phyloP scores from a whole-genome alignment of 805 yeast species.

The Cyberlindnera bimundalis region DNA sequence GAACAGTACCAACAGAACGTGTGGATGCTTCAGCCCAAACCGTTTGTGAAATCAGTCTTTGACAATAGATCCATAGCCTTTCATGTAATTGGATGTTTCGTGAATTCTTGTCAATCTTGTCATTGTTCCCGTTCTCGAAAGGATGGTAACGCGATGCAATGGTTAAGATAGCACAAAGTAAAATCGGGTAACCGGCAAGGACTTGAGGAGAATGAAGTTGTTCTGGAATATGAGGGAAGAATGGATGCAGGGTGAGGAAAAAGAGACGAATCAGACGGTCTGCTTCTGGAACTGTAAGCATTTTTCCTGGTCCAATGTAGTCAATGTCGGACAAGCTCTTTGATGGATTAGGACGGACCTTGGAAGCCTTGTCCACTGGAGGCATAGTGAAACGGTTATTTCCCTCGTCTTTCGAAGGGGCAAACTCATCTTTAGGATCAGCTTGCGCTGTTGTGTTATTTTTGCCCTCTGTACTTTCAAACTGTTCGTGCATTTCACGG shows the following conservation, averaged over 20 bases:
- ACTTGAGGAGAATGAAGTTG: constrained; percentile 64
- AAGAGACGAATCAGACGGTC: constrained; percentile 54
- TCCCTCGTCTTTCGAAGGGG: constrained; percentile 26
- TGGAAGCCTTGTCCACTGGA: constrained; percentile 31
- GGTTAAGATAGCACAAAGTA: constrained; percentile 77
- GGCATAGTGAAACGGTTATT: constrained; percentile 29
- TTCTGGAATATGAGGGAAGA: constrained; percentile 80
- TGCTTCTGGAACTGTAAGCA: constrained; percentile 64
- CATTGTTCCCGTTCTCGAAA: constrained; percentile 38
- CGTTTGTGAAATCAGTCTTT: constrained; percentile 73
- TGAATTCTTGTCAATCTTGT: constrained; percentile 30
- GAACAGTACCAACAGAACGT: constrained; percentile 79
- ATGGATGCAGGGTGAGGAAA: constrained; percentile 81
- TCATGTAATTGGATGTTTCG: constrained; percentile 68
- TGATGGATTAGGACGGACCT: constrained; percentile 32
- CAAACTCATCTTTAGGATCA: constrained; percentile 15
- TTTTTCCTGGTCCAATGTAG: constrained; percentile 53
- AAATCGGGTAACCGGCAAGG: constrained; percentile 74
- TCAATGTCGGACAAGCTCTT: constrained; percentile 54
- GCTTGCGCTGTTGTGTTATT: background rate
- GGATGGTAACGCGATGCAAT: constrained; percentile 76
- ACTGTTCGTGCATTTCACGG: constrained; percentile 42
- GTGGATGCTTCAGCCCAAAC: constrained; percentile 95
- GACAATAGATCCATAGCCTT: constrained; percentile 80
- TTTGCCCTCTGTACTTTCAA: constrained; percentile 34